phyloP scores from a whole-genome alignment of 2,329 filamentous ascomycete species.

The Pseudocercospora cruenta region DNA sequence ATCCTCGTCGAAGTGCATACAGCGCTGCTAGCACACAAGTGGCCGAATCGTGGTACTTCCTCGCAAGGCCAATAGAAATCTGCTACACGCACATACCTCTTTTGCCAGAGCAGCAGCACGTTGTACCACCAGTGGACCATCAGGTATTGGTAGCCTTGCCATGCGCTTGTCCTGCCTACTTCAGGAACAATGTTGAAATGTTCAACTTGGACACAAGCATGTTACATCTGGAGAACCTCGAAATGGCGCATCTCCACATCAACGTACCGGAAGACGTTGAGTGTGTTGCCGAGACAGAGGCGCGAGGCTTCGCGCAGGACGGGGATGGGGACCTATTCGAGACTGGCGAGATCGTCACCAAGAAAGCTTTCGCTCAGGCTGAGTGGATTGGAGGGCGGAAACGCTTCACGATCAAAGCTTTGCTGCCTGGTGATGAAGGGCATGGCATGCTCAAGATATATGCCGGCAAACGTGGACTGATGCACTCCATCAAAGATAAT shows the following conservation, averaged over 20 bases:
- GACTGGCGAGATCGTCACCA: conserved; percentile 81
- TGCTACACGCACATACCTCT: conserved; percentile 97
- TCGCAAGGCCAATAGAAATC: conserved; percentile 82
- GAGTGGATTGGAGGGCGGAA: conserved; percentile 89
- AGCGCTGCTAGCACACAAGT: conserved; percentile 70
- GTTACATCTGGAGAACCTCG: conserved; percentile 83
- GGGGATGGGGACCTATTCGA: conserved; percentile 91
- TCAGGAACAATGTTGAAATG: conserved; percentile 78
- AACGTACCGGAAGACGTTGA: conserved; percentile 88
- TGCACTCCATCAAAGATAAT: conserved; percentile 97
- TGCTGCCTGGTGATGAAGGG: conserved; percentile 89
- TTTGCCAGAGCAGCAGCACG: conserved; percentile 84
- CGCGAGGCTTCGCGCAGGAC: conserved; percentile 77
- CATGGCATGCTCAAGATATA: conserved; percentile 87
- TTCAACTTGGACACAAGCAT: conserved; percentile 89
- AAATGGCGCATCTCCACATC: conserved; percentile 89
- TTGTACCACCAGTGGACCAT: conserved; percentile 83
- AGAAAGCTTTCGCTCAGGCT: conserved; percentile 84
- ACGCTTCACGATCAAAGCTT: conserved; percentile 88
- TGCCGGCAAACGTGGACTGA: conserved; percentile 88
- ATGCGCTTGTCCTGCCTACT: conserved; percentile 83
- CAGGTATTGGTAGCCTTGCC: conserved; percentile 86
- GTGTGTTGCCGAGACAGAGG: conserved; percentile 88
- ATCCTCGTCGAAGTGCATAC: conserved; percentile 77
- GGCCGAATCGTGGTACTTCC: conserved; percentile 91